A percentile compares a stretch with the other conserved stretches of the same genome.
phyloP scores from a whole-genome alignment of 192 early-diverging fungal genomes.

The Gamsiella multidivaricata region DNA sequence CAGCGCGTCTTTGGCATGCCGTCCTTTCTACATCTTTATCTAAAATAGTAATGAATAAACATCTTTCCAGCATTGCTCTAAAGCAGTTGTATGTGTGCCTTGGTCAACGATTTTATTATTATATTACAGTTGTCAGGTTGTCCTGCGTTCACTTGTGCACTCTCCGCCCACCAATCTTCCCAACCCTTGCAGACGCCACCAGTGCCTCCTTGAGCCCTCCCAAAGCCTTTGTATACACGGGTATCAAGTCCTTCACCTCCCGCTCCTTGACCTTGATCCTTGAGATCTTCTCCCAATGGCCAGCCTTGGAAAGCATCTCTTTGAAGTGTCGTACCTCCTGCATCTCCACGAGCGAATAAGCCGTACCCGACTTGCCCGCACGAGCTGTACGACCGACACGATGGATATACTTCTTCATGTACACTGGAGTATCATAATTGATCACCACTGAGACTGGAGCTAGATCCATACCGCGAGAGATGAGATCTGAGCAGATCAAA shows the following conservation, averaged over 20 bases:
- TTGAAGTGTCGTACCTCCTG: conserved; percentile 79
- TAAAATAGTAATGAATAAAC: too few relatives aligned
- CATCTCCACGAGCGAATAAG: conserved; percentile 77
- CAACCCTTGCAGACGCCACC: conserved; percentile 10
- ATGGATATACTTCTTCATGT: conserved; percentile 91
- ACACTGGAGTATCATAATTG: conserved; percentile 86
- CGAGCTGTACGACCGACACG: conserved; percentile 92
- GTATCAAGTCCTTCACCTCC: conserved; percentile 48
- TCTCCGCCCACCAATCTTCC: too few relatives aligned
- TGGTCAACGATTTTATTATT: too few relatives aligned
- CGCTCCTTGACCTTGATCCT: conserved; percentile 62
- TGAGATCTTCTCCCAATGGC: conserved; percentile 68
- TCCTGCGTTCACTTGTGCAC: too few relatives aligned
- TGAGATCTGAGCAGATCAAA: conserved; percentile 88
- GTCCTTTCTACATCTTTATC: too few relatives aligned
- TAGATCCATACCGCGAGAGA: conserved; percentile 92
- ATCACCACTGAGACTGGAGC: conserved; percentile 82
- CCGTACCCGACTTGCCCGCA: conserved; percentile 84
- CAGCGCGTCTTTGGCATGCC: too few relatives aligned
- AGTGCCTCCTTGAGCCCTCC: conserved; percentile 38
- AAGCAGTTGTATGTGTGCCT: too few relatives aligned
- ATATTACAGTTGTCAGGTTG: too few relatives aligned
- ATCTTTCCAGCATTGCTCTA: too few relatives aligned
- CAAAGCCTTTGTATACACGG: conserved; percentile 52
- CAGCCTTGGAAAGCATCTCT: conserved; percentile 73